These are phyloP conservation scores for Hortaea sp. DNA, from an alignment of 2,329 filamentous ascomycete genomes.

Conservation along the genomic window DNA sequence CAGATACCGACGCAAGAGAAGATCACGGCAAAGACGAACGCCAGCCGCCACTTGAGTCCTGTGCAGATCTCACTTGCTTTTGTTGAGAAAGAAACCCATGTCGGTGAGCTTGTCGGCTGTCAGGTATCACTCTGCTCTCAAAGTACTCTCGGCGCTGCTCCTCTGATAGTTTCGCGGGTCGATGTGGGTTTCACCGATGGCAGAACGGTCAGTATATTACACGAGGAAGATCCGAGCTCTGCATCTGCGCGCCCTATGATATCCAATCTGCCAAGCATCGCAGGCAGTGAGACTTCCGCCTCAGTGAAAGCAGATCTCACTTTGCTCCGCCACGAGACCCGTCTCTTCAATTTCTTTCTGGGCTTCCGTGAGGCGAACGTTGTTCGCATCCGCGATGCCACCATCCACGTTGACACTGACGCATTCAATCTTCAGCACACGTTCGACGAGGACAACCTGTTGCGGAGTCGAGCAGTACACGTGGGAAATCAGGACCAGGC, in stretches of 20 bases:
- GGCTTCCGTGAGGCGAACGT: conserved; percentile 75
- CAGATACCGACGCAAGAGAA: conserved; percentile 2
- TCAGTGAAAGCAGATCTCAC: conserved; percentile 47
- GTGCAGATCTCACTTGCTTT: conserved; percentile 46
- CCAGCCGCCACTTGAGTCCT: conserved; percentile 20
- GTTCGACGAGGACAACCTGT: conserved; percentile 31
- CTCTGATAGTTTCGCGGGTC: conserved; percentile 10
- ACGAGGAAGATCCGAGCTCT: not conserved
- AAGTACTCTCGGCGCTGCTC: conserved; percentile 27
- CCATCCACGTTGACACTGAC: conserved; percentile 52
- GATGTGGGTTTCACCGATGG: conserved; percentile 2
- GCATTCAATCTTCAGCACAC: conserved; percentile 59
- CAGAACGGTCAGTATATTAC: not conserved
- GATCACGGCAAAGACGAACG: conserved; percentile 10
- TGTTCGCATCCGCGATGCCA: conserved; percentile 54
- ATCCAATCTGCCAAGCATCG: not conserved
- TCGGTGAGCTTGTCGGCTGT: conserved; percentile 47
- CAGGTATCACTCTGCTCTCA: conserved; percentile 45
- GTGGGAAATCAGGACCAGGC: conserved; percentile 7
- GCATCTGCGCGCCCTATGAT: too few species aligned
- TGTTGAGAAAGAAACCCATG: conserved; percentile 44
- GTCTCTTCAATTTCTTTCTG: conserved; percentile 47
- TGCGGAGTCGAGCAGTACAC: conserved; percentile 3
- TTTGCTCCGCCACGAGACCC: conserved; percentile 45
- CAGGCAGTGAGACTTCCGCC: not conserved